Conservation (phyloP, 305 asterid genomes). For the Solanum hybrid region DNA sequence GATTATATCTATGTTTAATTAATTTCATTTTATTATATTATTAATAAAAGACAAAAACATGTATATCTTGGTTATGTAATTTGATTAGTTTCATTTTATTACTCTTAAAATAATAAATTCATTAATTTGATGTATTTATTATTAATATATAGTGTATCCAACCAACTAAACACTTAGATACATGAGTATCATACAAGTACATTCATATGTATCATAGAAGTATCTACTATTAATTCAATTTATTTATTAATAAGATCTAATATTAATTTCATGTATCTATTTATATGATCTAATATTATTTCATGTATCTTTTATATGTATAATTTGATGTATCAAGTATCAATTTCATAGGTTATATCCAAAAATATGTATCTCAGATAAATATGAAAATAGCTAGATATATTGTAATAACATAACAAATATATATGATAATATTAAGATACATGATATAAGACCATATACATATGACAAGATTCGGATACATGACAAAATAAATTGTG, state of each 20-base stretch:
- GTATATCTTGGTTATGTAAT: neutral
- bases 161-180: neutral
- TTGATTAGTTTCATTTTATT: neutral
- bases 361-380: too few species aligned
- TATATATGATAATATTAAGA: too few species aligned
- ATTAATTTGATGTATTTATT: neutral
- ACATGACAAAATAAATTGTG: too few species aligned
- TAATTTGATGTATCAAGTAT: neutral
- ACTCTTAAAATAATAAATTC: neutral
- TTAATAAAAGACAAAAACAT: too few species aligned
- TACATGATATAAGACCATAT: too few species aligned
- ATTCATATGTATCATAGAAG: too few species aligned
- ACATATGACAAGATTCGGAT: too few species aligned
- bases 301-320: neutral
- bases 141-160: neutral
- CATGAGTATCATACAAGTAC: neutral
- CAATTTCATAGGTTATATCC: neutral
- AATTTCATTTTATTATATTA: too few species aligned
- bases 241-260: too few species aligned
- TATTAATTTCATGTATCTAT: neutral
- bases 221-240: too few species aligned
- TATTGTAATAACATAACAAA: too few species aligned
- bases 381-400: too few species aligned
- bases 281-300: neutral
- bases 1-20: neutral